These are phyloP conservation scores for Chytridiales sp. DNA, from an alignment of 371 early-diverging fungal genomes.

Conservation along the genomic window DNA sequence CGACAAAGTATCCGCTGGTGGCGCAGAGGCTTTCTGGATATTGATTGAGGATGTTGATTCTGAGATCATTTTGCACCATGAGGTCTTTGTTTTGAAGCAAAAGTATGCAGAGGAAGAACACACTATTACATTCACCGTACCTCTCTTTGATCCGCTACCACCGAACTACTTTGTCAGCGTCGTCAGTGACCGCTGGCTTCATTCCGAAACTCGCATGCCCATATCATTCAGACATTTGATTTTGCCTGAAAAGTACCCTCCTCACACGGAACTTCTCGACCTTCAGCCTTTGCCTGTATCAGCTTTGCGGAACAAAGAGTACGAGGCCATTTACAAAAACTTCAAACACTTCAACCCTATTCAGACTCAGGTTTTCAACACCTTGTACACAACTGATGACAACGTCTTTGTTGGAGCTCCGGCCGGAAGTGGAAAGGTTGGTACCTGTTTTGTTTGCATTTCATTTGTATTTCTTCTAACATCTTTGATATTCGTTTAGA, in stretches of 20 bases:
- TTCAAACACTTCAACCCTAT: conserved; percentile 89
- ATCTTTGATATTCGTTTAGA: conserved; percentile 39
- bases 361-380: conserved; percentile 94
- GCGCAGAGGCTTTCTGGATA: conserved; percentile 90
- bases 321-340: conserved; percentile 64
- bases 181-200: conserved; percentile 93
- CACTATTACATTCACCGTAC: conserved; percentile 80
- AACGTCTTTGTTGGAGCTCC: conserved; percentile 96
- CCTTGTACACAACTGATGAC: conserved; percentile 86
- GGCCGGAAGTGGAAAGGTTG: conserved; percentile 89
- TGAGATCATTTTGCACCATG: conserved; percentile 83
- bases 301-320: conserved; percentile 71
- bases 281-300: conserved; percentile 84
- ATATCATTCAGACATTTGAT: conserved; percentile 91
- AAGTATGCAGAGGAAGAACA: conserved; percentile 51
- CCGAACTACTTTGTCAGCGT: conserved; percentile 94
- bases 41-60: conserved; percentile 92
- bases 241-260: conserved; percentile 88
- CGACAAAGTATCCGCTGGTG: conserved; percentile 75
- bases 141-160: conserved; percentile 90
- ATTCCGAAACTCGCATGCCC: conserved; percentile 83
- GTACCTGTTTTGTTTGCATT: not conserved
- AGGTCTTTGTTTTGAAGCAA: conserved; percentile 79
- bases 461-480: not conserved
- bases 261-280: conserved; percentile 92